Evolutionary conservation across 768 basidiomycete genomes (phyloP), one percentile per base, ranked within the genome.

Genomic region (Trametes punicea): DNA sequence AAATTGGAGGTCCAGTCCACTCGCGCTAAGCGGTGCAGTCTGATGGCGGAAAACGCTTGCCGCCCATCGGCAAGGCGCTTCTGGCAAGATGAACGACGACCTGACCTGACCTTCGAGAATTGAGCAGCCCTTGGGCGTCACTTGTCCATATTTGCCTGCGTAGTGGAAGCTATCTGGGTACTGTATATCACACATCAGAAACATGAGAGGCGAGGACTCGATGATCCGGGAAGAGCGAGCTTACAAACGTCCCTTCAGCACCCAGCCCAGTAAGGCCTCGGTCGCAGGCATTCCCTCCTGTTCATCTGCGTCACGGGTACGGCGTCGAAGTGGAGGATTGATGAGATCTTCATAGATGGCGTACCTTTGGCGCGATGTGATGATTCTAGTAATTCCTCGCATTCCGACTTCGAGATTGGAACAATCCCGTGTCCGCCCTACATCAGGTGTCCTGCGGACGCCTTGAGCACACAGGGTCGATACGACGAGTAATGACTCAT

Each of bases 331-430:
- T n/a, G n/a, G n/a, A n/a, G n/a, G n/a, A n/a, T n/a, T n/a, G n/a
- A n/a, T 15, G 13, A 15, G 38, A 34, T 1, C 34, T 30, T 13
- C 15, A 42, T 2, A 2, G 1, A 6, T 3, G 25, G 11, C 59
- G 23, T 31, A 64, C 67, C 47, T 57, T 51, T 51, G 13, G 55
- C 45, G 4, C 47, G 47, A 2, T 62, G 57, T 1, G 68, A 50
- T 6, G 77, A 64, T n/a, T 67, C 66, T 2, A 75, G 67, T 15
- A 82, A 67, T 47, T 82, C 77, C 61, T 80, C 76, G 47, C 81
- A 82, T 68, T 82, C 80, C 2, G 55, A 45, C 64, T 80, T 81
- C 1, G 81, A 81, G 57, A 82, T 82, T 2, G 82, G 81, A 15
- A 77, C 78, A 2, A 71, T 66, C 58, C 77, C 79, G 40, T 63